Conservation (phyloP, 768 basidiomycete species). For the Botryobasidium botryosum region DNA sequence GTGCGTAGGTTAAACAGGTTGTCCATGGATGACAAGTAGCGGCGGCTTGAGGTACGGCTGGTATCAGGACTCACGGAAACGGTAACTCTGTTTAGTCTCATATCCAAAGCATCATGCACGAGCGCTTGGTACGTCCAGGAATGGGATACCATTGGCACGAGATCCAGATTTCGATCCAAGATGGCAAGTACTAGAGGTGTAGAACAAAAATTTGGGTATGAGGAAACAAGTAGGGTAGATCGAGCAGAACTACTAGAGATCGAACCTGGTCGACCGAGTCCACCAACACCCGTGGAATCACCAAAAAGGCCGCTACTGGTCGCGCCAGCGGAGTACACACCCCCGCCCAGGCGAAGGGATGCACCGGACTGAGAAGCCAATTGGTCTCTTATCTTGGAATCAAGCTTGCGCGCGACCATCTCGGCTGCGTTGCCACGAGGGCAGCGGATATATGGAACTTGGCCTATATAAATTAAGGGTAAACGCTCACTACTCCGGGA, state of each 20-base stretch:
- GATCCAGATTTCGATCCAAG: constrained; percentile 85
- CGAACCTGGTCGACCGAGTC: constrained; percentile 74
- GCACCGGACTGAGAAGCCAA: constrained; percentile 30
- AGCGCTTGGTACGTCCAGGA: constrained; percentile 99
- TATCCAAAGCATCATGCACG: constrained; percentile 91
- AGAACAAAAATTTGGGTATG: not conserved
- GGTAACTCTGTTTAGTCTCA: constrained; percentile 89
- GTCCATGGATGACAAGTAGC: not conserved
- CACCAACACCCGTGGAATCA: constrained; percentile 71
- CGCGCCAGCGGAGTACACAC: constrained; percentile 9
- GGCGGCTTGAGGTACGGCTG: not conserved
- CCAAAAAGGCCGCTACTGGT: constrained; percentile 51
- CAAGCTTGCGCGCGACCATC: constrained; percentile 96
- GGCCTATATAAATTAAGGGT: constrained; percentile 30
- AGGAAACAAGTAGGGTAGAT: not conserved
- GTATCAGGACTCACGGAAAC: constrained; percentile 30
- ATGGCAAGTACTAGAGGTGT: constrained; percentile 64
- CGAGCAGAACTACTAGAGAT: constrained; percentile 10
- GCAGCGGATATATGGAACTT: constrained; percentile 86
- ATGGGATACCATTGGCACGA: constrained; percentile 85
- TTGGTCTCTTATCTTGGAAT: constrained; percentile 76
- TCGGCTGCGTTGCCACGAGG: constrained; percentile 95
- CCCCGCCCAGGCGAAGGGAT: constrained; percentile 14
- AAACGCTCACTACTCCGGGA: not conserved
- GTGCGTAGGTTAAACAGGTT: not conserved